These are phyloP conservation scores for Noccaea bulbosa DNA, from an alignment of 345 rosid species.

Conservation along the genomic window DNA sequence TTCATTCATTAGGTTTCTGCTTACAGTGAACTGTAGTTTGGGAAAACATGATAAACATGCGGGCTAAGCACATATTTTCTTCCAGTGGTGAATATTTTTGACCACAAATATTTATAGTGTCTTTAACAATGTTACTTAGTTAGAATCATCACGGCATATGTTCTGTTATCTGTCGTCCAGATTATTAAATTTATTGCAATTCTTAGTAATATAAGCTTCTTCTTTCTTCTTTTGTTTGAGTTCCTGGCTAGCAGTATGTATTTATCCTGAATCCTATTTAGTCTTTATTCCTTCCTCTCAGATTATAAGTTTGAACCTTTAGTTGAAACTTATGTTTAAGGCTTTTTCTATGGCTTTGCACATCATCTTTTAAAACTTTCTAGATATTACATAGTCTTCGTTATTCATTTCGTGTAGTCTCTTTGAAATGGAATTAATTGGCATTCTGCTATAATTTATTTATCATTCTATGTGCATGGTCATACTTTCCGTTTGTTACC, in stretches of 20 bases:
- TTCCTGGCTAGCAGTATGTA: slow-evolving; percentile 27
- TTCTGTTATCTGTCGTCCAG: slow-evolving; percentile 18
- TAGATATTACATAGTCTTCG: slow-evolving; percentile 4
- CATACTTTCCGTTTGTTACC: slow-evolving; percentile 19
- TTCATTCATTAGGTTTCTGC: slow-evolving; percentile 18
- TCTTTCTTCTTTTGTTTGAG: slow-evolving; percentile 30
- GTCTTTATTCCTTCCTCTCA: slow-evolving; percentile 9
- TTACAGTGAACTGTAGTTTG: slow-evolving; percentile 25
- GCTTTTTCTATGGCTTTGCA: slow-evolving; percentile 16
- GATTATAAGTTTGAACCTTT: slow-evolving; percentile 11
- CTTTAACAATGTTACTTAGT: slow-evolving; percentile 11
- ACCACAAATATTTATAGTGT: slow-evolving; percentile 1
- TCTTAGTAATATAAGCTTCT: slow-evolving; percentile 6
- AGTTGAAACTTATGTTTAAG: slow-evolving; percentile 21
- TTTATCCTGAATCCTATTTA: slow-evolving; percentile 14
- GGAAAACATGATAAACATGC: slow-evolving; percentile 4
- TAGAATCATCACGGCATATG: slow-evolving; percentile 22
- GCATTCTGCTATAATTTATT: slow-evolving; percentile 3
- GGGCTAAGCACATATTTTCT: slow-evolving; percentile 21
- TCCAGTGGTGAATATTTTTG: slow-evolving; percentile 15
- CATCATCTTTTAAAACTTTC: not conserved
- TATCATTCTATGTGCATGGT: slow-evolving; percentile 24
- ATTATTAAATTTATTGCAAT: slow-evolving; percentile 11
- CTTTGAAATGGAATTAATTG: not conserved
- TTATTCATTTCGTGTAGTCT: not conserved